Percentiles rank a stretch among this genome's conserved stretches.
phyloP scores from a whole-genome alignment of 2,329 filamentous ascomycete genomes.

The Trichoderma sp. region DNA sequence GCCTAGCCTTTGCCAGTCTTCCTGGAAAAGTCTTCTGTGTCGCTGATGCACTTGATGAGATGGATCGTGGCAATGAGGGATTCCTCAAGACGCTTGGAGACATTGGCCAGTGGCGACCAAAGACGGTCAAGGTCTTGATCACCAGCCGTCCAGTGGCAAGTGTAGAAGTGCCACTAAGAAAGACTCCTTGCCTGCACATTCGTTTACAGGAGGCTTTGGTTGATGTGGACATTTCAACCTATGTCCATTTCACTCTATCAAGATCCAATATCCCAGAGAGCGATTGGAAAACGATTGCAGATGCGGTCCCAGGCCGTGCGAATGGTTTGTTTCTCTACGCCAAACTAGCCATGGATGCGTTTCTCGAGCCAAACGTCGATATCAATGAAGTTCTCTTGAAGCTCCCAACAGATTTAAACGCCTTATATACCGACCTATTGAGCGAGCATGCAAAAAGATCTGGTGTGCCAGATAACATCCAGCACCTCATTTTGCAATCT shows the following conservation, averaged over 20 bases:
- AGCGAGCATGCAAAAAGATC: conserved; percentile 39
- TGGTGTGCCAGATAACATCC: conserved; percentile 34
- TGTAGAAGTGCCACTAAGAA: conserved; percentile 35
- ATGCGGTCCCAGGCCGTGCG: conserved; percentile 38
- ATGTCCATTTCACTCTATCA: conserved; percentile 32
- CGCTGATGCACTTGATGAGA: conserved; percentile 49
- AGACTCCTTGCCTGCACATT: conserved; percentile 31
- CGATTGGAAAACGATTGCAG: conserved; percentile 24
- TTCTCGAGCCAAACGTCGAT: conserved; percentile 32
- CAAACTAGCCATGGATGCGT: conserved; percentile 44
- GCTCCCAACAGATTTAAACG: conserved; percentile 40
- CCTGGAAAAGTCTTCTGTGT: conserved; percentile 40
- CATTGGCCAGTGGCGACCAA: conserved; percentile 35
- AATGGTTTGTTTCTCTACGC: conserved; percentile 50
- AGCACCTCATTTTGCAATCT: conserved; percentile 42
- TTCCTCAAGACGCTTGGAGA: conserved; percentile 38
- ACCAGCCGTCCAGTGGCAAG: conserved; percentile 43
- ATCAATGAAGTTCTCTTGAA: conserved; percentile 30
- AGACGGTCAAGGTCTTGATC: conserved; percentile 42
- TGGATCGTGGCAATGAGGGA: conserved; percentile 37
- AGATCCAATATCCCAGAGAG: conserved; percentile 23
- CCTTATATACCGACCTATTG: conserved; percentile 45
- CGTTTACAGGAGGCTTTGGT: conserved; percentile 40
- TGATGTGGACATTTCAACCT: conserved; percentile 42
- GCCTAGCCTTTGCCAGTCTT: conserved; percentile 28